These are phyloP conservation scores for Ascochyta rabiei DNA, from an alignment of 2,329 filamentous ascomycete genomes.

Conservation along the genomic window DNA sequence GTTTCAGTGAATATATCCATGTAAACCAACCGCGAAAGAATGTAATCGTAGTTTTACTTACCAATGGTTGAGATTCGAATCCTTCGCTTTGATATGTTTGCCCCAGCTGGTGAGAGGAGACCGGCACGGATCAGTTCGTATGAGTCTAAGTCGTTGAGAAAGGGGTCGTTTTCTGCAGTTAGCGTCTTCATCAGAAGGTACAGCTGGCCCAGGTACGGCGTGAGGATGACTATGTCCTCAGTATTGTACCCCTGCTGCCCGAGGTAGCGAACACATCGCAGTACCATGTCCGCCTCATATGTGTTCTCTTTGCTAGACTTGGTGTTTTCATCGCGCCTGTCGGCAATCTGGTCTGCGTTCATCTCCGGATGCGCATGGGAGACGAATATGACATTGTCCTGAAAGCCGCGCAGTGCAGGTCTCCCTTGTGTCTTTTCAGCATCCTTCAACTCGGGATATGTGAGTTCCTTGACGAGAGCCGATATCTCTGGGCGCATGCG, in stretches of 20 bases:
- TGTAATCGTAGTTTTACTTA: conserved; percentile 50
- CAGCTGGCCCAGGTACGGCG: conserved; percentile 75
- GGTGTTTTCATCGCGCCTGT: conserved; percentile 57
- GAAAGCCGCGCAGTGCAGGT: conserved; percentile 61
- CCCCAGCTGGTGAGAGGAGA: conserved; percentile 60
- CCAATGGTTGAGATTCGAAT: conserved; percentile 71
- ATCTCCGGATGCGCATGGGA: conserved; percentile 65
- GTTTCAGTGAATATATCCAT: not conserved
- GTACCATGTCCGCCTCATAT: conserved; percentile 70
- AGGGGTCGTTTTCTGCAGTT: conserved; percentile 63
- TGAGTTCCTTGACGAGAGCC: conserved; percentile 60
- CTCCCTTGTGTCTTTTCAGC: conserved; percentile 57
- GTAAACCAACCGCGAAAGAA: not conserved
- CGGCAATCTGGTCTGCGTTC: conserved; percentile 50
- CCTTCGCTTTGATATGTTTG: conserved; percentile 57
- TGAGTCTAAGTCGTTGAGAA: conserved; percentile 72
- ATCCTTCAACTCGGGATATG: conserved; percentile 68
- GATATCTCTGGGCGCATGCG: conserved; percentile 74
- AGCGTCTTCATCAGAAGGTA: conserved; percentile 62
- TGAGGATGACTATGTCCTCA: conserved; percentile 69
- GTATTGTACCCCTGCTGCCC: conserved; percentile 74
- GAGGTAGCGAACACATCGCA: conserved; percentile 70
- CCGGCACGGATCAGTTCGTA: conserved; percentile 68
- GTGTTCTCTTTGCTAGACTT: conserved; percentile 65
- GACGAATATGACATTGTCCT: conserved; percentile 68